phyloP scores from a whole-genome alignment of 1,139 yeast species.

The Magnusiomyces paraingens region DNA sequence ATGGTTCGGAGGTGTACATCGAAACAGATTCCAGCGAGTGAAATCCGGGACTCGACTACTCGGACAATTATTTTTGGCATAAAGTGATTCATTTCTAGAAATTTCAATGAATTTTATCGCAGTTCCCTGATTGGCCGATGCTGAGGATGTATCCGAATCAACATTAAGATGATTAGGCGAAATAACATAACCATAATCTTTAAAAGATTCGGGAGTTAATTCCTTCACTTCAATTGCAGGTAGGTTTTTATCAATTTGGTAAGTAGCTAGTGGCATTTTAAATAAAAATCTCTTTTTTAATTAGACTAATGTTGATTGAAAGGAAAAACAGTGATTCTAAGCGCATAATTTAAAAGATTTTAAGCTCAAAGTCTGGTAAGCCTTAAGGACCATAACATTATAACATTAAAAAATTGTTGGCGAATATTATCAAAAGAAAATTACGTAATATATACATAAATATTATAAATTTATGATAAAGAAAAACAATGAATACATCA shows the following conservation, averaged over 20 bases:
- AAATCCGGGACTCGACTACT: conserved; percentile 41
- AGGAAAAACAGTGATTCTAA: background rate
- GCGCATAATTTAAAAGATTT: background rate
- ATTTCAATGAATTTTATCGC: conserved; percentile 73
- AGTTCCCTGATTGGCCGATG: conserved; percentile 87
- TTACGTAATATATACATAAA: too few species aligned
- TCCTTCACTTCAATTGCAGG: conserved; percentile 31
- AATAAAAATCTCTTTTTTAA: background rate
- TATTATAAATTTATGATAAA: too few species aligned
- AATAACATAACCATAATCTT: conserved; percentile 48
- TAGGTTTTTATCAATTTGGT: conserved; percentile 15
- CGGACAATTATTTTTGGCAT: conserved; percentile 35
- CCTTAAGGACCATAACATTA: too few species aligned
- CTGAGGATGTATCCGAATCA: conserved; percentile 32
- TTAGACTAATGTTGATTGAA: background rate
- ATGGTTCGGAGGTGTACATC: conserved; percentile 71
- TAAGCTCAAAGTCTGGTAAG: too few species aligned
- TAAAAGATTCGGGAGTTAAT: conserved; percentile 45
- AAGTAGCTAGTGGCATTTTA: conserved; percentile 27
- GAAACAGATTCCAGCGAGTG: conserved; percentile 76
- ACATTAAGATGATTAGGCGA: conserved; percentile 49
- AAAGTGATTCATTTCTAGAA: conserved; percentile 57
- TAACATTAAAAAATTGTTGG: too few species aligned
- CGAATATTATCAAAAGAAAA: too few species aligned
- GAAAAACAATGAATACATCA: background rate